phyloP scores from a whole-genome alignment of 805 yeast species.

The Barnettozyma sp. region DNA sequence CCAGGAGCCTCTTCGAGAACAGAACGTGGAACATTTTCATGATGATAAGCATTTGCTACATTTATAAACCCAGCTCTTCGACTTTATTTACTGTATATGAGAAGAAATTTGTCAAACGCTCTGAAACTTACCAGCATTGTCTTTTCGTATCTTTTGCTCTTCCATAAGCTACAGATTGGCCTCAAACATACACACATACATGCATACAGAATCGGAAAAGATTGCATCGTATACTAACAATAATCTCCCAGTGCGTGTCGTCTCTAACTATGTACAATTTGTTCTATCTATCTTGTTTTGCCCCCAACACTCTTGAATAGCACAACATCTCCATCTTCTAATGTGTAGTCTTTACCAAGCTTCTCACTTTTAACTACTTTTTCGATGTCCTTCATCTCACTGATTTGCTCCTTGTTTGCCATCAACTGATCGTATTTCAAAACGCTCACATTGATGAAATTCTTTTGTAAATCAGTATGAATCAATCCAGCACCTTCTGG shows the following conservation, averaged over 20 bases:
- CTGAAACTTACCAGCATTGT: constrained; percentile 14
- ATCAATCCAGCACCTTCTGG: constrained; percentile 89
- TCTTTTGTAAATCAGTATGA: constrained; percentile 76
- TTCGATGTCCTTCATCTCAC: constrained; percentile 26
- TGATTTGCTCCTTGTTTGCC: constrained; percentile 12
- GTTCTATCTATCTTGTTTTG: constrained; percentile 30
- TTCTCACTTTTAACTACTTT: constrained; percentile 29
- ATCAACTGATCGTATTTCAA: constrained; percentile 57
- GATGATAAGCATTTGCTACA: constrained; percentile 25
- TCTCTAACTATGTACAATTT: not conserved
- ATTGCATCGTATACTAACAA: not conserved
- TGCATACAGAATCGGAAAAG: too few species aligned
- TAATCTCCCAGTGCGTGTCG: not conserved
- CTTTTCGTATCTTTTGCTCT: not conserved
- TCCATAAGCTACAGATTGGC: too few species aligned
- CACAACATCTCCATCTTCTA: constrained; percentile 81
- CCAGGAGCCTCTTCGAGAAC: too few species aligned
- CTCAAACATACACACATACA: too few species aligned
- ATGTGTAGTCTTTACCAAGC: constrained; percentile 70
- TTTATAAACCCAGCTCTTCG: constrained; percentile 28
- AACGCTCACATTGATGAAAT: constrained; percentile 75
- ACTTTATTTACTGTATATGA: constrained; percentile 25
- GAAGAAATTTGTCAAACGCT: constrained; percentile 25
- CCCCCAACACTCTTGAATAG: constrained; percentile 69
- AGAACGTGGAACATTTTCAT: too few species aligned